phyloP scores from a whole-genome alignment of 805 yeast genomes.

The Saccharomyces mikatae region DNA sequence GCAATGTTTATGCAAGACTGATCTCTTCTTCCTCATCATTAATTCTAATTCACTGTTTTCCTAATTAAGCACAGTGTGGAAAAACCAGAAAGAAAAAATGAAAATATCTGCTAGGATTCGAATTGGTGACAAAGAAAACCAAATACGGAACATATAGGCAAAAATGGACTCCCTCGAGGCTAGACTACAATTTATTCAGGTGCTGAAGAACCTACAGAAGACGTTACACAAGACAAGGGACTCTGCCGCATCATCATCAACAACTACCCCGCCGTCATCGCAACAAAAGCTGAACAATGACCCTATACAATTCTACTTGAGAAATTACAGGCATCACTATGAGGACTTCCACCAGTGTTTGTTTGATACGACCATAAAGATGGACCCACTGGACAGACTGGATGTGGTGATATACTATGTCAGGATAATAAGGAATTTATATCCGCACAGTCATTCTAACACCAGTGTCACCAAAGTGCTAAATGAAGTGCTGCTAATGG shows the following conservation, averaged over 20 bases:
- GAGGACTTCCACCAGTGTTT: conserved; percentile 31
- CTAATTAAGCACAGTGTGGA: background rate
- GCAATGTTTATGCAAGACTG: background rate
- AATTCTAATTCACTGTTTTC: background rate
- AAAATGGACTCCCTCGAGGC: conserved; percentile 86
- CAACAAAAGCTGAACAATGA: conserved; percentile 50
- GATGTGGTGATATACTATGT: conserved; percentile 20
- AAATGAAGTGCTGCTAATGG: background rate
- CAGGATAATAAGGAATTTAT: conserved; percentile 23
- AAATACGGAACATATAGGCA: background rate
- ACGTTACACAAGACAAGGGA: conserved; percentile 35
- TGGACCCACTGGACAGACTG: conserved; percentile 26
- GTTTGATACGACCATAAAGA: conserved; percentile 24
- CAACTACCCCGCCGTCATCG: conserved; percentile 60
- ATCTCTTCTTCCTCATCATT: background rate
- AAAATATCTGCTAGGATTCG: background rate
- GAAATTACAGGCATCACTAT: conserved; percentile 22
- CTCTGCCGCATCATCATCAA: conserved; percentile 37
- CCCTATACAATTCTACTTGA: conserved; percentile 26
- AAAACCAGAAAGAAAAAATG: background rate
- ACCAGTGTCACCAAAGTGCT: background rate
- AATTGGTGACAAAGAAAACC: background rate
- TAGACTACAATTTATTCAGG: conserved; percentile 62
- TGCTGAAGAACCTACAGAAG: conserved; percentile 59
- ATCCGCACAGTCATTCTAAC: conserved; percentile 9